Evolutionary conservation across 2,329 filamentous ascomycete genomes (phyloP).

Genomic region (Sclerotinia subarctica): DNA sequence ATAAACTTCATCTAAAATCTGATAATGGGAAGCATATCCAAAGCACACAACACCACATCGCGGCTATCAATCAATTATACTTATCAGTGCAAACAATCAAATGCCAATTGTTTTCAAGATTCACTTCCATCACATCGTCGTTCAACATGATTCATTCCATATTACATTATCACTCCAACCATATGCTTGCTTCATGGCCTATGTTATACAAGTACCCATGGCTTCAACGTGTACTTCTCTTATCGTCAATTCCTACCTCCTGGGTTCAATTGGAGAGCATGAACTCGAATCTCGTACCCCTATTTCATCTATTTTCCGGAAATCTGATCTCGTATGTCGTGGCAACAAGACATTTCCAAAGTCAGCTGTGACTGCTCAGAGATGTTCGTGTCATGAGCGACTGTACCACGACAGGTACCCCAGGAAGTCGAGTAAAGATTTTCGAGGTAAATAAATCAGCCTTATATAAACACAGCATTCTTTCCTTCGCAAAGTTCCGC

Average conservation of each 20-base stretch:
- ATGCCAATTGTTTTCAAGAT: background rate
- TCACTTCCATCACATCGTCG: background rate
- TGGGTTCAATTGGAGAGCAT: background rate
- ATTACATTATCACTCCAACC: background rate
- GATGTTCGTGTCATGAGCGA: background rate
- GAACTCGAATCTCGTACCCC: background rate
- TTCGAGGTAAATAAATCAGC: background rate
- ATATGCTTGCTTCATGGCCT: background rate
- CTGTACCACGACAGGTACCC: background rate
- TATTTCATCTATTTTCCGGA: background rate
- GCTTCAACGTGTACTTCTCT: background rate
- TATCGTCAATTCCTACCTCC: slow-evolving; percentile 3
- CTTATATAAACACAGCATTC: background rate
- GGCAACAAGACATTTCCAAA: background rate
- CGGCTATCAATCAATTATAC: background rate
- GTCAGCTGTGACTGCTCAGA: background rate
- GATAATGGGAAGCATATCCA: background rate
- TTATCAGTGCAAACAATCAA: background rate
- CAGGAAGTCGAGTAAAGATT: background rate
- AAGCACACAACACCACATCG: background rate
- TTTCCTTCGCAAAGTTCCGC: background rate
- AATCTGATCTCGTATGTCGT: background rate
- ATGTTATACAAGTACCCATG: background rate
- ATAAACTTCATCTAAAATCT: background rate
- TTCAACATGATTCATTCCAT: background rate